Evolutionary conservation across 257 asterid species (phyloP).

Genomic region (Rehmannia glutinosa): DNA sequence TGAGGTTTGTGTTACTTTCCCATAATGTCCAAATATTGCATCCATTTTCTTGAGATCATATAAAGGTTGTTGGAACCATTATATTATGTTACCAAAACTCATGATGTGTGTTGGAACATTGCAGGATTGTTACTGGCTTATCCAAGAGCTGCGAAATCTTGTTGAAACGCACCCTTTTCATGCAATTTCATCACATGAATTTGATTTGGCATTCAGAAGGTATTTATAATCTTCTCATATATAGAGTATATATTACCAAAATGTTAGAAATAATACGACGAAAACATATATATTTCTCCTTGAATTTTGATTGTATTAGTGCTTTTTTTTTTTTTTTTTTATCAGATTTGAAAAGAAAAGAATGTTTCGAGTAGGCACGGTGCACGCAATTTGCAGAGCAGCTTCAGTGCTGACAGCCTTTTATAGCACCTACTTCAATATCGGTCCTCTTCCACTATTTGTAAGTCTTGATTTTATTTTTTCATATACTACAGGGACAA

Average conservation of each 20-base stretch:
- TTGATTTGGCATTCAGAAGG: slow-evolving; percentile 14
- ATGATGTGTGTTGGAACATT: neutral
- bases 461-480: slow-evolving; percentile 1
- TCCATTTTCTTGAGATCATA: neutral
- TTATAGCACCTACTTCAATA: neutral
- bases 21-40: neutral
- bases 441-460: slow-evolving; percentile 10
- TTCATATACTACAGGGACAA: neutral
- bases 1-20: neutral
- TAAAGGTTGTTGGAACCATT: neutral
- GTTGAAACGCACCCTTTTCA: neutral
- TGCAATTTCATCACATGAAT: slow-evolving; percentile 5
- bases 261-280: no score
- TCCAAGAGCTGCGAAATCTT: slow-evolving; percentile 17
- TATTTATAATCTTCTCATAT: no score
- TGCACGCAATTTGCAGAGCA: slow-evolving; percentile 7
- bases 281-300: no score
- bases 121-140: slow-evolving; percentile 19
- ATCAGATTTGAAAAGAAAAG: slow-evolving; percentile 20
- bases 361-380: slow-evolving; percentile 11
- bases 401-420: neutral
- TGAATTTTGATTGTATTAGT: no score
- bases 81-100: neutral
- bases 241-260: no score
- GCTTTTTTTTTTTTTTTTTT: no score